Base-by-base conservation (phyloP, 129 eudicot genomes). In the Logfia minima region DNA sequence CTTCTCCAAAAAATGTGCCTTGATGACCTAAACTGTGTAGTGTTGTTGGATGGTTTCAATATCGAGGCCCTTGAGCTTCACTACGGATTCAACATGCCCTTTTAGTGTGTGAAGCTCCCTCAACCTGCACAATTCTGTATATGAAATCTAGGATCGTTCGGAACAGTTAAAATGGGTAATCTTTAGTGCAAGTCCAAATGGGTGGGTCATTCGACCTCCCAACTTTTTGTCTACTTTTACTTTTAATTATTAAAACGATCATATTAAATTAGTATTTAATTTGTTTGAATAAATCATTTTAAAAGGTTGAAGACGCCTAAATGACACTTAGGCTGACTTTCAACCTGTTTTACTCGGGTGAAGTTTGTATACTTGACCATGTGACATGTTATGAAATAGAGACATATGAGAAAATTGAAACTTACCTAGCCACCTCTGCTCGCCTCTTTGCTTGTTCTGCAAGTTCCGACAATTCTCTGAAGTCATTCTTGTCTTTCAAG, bases 341-440 rank as follows among this genome's bases (percentile, higher is more conserved):
- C 61, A 5, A 4, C 23, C 48, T 39, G 14, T 39, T 39, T 39
- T 10, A 41, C 13, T 39, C 13, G 0, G 14, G 48, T 39, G 48
- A 39, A 39, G 48, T 39, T 8, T 39, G 48, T 41, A 41, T 41
- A 41, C 48, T 9, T 41, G 48, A 41, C 48, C 14, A 41, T 41
- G 48, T 41, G 14, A 39, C 48, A 41, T 41, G 48, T 41, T 41
- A 62, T 26, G 26, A 11, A 13, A 26, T 11, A 9, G 10, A 13
- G 14, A 26, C 51, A 34, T 9, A 31, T 75, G 17, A 8, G 61
- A 22, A 48, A 71, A 31, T 3, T 22, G 18, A 72, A 41, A 68
- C 72, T 61, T 71, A 85, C 88, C 89, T 85, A 56, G 86, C 89
- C 59, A 85, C 86, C 75, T 85, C 86, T 19, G 86, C 89, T 0